Percentiles rank a stretch among this genome's conserved stretches.
Evolutionary conservation across 2,329 filamentous ascomycete species (phyloP).

Genomic region (Cryphonectria nitschkei): DNA sequence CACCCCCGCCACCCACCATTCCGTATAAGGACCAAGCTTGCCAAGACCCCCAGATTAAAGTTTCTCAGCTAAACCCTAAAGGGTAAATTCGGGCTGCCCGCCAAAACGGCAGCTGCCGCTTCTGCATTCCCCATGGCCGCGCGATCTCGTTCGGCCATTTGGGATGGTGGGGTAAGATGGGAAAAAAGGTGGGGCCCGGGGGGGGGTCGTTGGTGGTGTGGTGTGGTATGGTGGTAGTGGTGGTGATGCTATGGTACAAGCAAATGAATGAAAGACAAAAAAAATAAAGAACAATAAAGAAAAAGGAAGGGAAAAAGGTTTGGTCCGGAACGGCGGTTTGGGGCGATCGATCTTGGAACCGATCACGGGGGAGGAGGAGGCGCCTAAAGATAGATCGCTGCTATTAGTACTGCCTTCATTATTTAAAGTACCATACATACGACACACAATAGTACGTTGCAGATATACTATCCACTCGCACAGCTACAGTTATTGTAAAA

Average conservation of each 20-base stretch:
- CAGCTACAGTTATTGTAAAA: neutral
- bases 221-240: neutral
- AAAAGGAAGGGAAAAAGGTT: too few species aligned
- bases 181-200: neutral
- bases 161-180: neutral
- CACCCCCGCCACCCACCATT: neutral
- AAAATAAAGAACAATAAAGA: too few species aligned
- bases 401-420: too few species aligned
- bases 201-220: neutral
- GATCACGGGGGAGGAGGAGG: neutral
- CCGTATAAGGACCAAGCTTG: neutral
- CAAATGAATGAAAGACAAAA: neutral
- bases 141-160: neutral
- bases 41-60: neutral
- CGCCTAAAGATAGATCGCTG: neutral
- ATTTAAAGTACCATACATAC: neutral
- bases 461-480: neutral
- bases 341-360: neutral
- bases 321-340: neutral
- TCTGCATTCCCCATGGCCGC: neutral
- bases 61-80: neutral
- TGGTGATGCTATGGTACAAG: neutral
- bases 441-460: neutral
- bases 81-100: neutral
- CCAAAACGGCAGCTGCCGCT: conserved; percentile 12